These are phyloP conservation scores for Clarkia xantiana DNA, from an alignment of 345 rosid genomes.

Conservation along the genomic window DNA sequence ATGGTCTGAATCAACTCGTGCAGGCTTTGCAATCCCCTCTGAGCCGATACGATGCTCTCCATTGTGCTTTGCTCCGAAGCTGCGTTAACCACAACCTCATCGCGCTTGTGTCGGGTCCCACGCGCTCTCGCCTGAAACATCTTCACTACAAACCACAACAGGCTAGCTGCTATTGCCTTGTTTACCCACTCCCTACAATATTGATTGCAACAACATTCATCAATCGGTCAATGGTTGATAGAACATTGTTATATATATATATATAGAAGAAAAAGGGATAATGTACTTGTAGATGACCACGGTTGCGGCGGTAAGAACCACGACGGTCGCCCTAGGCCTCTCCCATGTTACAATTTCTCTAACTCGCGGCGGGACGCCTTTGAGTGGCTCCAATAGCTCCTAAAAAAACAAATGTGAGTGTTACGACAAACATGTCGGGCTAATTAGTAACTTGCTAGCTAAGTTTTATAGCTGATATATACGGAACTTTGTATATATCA, in stretches of 20 bases:
- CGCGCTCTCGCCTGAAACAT: conserved; percentile 42
- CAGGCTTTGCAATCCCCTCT: conserved; percentile 35
- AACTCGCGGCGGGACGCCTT: conserved; percentile 25
- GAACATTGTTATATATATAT: too few relatives aligned
- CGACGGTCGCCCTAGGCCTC: conserved; percentile 34
- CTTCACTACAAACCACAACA: conserved; percentile 32
- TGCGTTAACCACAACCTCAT: conserved; percentile 49
- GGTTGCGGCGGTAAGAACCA: conserved; percentile 14
- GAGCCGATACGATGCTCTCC: conserved; percentile 75
- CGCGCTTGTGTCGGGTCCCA: conserved; percentile 14
- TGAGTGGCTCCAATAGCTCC: conserved; percentile 64
- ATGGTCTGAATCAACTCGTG: conserved; percentile 41
- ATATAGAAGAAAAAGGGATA: too few relatives aligned
- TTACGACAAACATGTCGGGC: too few relatives aligned
- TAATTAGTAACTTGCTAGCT: too few relatives aligned
- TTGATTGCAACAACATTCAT: too few relatives aligned
- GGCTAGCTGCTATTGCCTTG: conserved; percentile 40
- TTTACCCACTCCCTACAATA: conserved; percentile 64
- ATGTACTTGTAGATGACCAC: conserved; percentile 49
- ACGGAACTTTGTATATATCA: too few relatives aligned
- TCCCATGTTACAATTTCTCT: conserved; percentile 44
- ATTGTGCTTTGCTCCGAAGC: conserved; percentile 42
- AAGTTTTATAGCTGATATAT: too few relatives aligned
- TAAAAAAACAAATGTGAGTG: conserved; percentile 7
- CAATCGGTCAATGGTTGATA: too few relatives aligned